Base-by-base conservation (phyloP, 169 alveolate genomes). In the Cryptosporidium xiaoi region DNA sequence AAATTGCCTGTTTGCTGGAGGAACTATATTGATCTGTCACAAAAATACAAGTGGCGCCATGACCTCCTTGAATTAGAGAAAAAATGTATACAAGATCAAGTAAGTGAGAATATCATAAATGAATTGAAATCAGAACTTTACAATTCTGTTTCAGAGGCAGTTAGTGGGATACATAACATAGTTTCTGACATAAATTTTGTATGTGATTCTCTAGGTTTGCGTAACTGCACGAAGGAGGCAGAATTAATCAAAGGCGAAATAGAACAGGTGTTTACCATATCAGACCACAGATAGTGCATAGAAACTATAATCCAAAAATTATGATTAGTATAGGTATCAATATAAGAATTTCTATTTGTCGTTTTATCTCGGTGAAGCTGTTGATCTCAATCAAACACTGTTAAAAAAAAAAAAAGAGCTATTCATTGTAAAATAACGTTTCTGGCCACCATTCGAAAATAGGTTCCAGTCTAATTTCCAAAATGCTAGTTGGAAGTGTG, bases 401-500 rank as follows among this genome's bases (percentile, higher is more conserved):
- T 34, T 34, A 0, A 15, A 18, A 56, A 5, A 2, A 5, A 2
- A 46, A 50, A 66, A 16, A 0, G 8, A n/a, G 10, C 18, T 77
- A 77, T 50, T 77, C 87, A 40, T 77, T 71, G 33, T 77, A 77
- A 51, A 77, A 77, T 20, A 44, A 24, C 27, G 87, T 77, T 20
- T 77, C 87, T 77, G 87, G 77, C 71, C 71, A 77, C 71, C 62
- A 77, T 13, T 60, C 5, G 48, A 77, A 58, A 27, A 77, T 56
- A 5, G 87, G 87, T 27, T 62, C 87, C 15, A 77, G 69, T 15
- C 71, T 60, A 1, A 97, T 71, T 82, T 95, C 98, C 24, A 96
- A 71, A 13, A 93, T 83, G 68, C 96, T 84, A 7, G 95, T 98
- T 31, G 98, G 99, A 56, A 92, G 91, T 60, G 91, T 90, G 51